Evolutionary conservation across 108 stramenopile genomes (phyloP), one percentile per base, ranked within the genome.

Genomic region (Nitzschia sp.): DNA sequence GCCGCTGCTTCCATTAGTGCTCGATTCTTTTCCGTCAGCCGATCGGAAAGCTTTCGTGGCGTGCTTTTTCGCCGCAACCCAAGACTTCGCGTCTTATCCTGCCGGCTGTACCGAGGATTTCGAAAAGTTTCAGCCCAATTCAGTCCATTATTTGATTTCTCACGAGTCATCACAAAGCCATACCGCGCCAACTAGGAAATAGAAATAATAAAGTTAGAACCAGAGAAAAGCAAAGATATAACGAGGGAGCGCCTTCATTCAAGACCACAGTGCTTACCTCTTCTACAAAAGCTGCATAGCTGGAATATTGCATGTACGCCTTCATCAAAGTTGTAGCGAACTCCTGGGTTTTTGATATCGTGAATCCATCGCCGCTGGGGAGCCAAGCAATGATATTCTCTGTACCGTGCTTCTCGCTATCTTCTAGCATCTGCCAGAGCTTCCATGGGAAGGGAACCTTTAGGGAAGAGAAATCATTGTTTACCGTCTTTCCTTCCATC

Each of bases 381-480:
- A 77, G 62, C 88, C 86, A 89, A 0, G 82, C 83, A 31, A 85
- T 77, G 56, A 89, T 78, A 30, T 82, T 53, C n/a, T 36, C 36
- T 19, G 74, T 67, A 33, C 76, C 82, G 9, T 80, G 51, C 1
- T 54, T 68, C 26, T 81, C 79, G 0, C 79, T 83, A 38, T 62
- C 70, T 0, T 66, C 71, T 5, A 90, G 72, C 75, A 90, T 81
- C 3, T 81, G 75, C 32, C 85, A 84, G 48, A 90, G 66, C 26
- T 48, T 32, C 27, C 29, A 74, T 11, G 73, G 73, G 25, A 74
- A 74, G 19, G 73, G 73, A 21, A 72, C 62, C n/a, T 54, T 54
- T 19, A 54, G 21, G 5, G 23, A 23, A 23, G 53, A 23, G 53
- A 54, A 54, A 54, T 54, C 38, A 11, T 8, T 42, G 15, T 15